Evolutionary conservation across 805 yeast genomes (phyloP).

Genomic region (Candida glaebosa): DNA sequence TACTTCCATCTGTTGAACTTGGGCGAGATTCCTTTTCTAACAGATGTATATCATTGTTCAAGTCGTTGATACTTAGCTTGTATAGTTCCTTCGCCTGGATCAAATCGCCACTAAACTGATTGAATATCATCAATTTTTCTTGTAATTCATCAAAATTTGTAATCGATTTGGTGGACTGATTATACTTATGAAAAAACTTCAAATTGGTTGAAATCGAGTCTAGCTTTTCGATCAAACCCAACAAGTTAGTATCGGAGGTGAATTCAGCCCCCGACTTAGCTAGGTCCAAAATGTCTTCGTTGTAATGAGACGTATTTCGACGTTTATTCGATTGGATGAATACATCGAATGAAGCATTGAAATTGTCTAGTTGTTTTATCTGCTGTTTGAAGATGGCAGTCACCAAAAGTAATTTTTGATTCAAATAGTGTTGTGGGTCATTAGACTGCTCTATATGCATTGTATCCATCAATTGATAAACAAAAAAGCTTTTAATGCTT

Average conservation of each 20-base stretch:
- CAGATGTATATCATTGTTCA: constrained; percentile 15
- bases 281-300: constrained; percentile 15
- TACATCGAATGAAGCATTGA: constrained; percentile 24
- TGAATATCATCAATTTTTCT: constrained; percentile 35
- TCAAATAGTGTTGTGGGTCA: neutral
- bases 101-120: constrained; percentile 33
- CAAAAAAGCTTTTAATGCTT: constrained; percentile 24
- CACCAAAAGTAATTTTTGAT: constrained; percentile 5
- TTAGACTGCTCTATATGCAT: constrained; percentile 9
- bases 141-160: constrained; percentile 28
- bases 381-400: constrained; percentile 21
- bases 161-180: constrained; percentile 23
- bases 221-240: constrained; percentile 26
- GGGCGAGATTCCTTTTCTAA: neutral
- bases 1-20: constrained; percentile 5
- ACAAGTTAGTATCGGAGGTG: constrained; percentile 15
- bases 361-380: constrained; percentile 18
- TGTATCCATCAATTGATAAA: constrained; percentile 24
- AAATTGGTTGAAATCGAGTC: constrained; percentile 31
- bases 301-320: constrained; percentile 8
- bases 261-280: neutral
- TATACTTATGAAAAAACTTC: constrained; percentile 35
- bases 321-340: constrained; percentile 14
- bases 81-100: constrained; percentile 26
- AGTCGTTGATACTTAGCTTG: constrained; percentile 24